Evolutionary conservation across 352 stramenopile genomes (phyloP), one percentile per base, ranked within the genome.

Genomic region (Phytophthora multivora): DNA sequence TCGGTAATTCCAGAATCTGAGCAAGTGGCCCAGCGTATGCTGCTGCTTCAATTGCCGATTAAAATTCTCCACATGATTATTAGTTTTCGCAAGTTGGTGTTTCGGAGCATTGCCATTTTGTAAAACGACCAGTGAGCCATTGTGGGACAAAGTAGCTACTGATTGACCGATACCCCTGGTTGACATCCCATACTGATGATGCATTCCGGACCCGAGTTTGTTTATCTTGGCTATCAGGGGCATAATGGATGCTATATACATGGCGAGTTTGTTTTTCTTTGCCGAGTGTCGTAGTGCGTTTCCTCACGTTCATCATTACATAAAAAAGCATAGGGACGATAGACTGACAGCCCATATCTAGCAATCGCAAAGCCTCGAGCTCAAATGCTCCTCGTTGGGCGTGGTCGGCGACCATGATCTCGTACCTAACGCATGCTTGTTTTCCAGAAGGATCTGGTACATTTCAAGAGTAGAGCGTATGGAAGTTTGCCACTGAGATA

Each of bases 351-450:
- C 42, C 46, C 16, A 53, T 26, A 9, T 46, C 39, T 5, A 46
- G 39, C n/a, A n/a, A 25, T 10, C n/a, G 39, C n/a, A 46, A 16
- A 13, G 39, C 39, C 12, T 21, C 39, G 11, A 46, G 8, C 12
- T 46, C 39, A 12, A 46, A 46, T 8, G 39, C 39, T 15, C 39
- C 13, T 9, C 39, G 39, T 18, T 46, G 39, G 8, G 39, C 39
- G 11, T 46, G 4, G 9, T 46, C 39, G n/a, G 39, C 39, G 35
- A 69, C 64, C 15, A 62, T 43, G 2, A 31, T 28, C 42, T 70
- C 47, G 16, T 66, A 47, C 16, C 52, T 15, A 40, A 23, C 21
- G 21, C 21, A 25, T 59, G 30, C 12, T 23, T 36, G 30, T 36
- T 36, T 36, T 36, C 30, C 30, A 10, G 30, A 36, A 13, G 12